phyloP scores from a whole-genome alignment of 2,329 filamentous ascomycete genomes.

The Ilyonectria destructans region DNA sequence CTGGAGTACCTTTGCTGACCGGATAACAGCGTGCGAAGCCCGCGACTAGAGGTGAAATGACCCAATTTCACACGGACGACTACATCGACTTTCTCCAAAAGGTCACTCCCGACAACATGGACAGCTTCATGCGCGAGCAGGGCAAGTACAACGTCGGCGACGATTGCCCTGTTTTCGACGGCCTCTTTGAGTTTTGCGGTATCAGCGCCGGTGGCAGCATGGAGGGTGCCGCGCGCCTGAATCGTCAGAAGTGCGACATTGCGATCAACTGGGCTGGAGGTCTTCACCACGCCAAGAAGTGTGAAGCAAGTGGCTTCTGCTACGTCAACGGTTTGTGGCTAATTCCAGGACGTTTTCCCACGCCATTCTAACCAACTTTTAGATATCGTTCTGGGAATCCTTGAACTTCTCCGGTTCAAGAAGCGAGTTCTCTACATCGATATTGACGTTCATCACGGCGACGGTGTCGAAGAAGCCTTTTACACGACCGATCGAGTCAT shows the following conservation, averaged over 20 bases:
- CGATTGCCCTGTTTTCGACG: slow-evolving; percentile 97
- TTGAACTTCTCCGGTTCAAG: slow-evolving; percentile 91
- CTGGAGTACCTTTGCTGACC: slow-evolving; percentile 51
- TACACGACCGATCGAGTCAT: slow-evolving; percentile 94
- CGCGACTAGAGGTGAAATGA: slow-evolving; percentile 91
- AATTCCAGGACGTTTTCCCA: background rate
- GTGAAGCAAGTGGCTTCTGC: slow-evolving; percentile 96
- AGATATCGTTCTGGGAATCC: slow-evolving; percentile 97
- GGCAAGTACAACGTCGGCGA: slow-evolving; percentile 95
- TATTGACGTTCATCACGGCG: slow-evolving; percentile 94
- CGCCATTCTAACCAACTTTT: slow-evolving; percentile 40
- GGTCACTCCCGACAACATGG: slow-evolving; percentile 99
- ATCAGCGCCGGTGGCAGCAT: slow-evolving; percentile 95
- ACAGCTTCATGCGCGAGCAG: slow-evolving; percentile 91
- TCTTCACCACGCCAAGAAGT: slow-evolving; percentile 97
- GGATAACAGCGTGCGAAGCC: slow-evolving; percentile 81
- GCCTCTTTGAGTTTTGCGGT: slow-evolving; percentile 96
- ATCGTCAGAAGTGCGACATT: slow-evolving; percentile 94
- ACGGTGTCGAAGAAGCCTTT: slow-evolving; percentile 94
- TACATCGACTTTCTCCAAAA: slow-evolving; percentile 97
- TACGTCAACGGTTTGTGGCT: slow-evolving; percentile 88
- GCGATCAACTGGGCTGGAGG: slow-evolving; percentile 99
- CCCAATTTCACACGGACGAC: slow-evolving; percentile 93
- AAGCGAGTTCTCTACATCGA: slow-evolving; percentile 98
- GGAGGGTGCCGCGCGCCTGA: slow-evolving; percentile 91